Conservation (phyloP, 768 basidiomycete species). For the Termitomyces sp. region DNA sequence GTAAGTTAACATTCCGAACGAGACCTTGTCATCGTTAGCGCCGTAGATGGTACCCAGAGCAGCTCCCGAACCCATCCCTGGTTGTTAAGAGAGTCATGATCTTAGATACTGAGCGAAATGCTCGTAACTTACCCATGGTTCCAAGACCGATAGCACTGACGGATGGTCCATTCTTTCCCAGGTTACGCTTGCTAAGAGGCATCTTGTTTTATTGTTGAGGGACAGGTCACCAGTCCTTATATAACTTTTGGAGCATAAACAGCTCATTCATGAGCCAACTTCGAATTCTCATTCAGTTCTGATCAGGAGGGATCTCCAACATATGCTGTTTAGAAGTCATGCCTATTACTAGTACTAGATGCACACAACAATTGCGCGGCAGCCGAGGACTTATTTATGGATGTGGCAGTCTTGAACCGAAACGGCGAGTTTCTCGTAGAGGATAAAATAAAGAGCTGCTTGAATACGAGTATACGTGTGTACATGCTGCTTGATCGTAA, state of each 20-base stretch:
- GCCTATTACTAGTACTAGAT: no score
- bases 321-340: no score
- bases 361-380: no score
- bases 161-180: slow-evolving; percentile 23
- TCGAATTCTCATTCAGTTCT: no score
- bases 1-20: slow-evolving; percentile 15
- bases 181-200: slow-evolving; percentile 16
- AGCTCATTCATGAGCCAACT: neutral
- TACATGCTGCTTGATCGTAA: neutral
- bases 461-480: no score
- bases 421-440: neutral
- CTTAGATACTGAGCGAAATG: neutral
- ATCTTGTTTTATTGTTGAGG: neutral
- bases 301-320: no score
- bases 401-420: no score
- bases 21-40: slow-evolving; percentile 12
- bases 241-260: neutral
- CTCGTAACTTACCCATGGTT: slow-evolving; percentile 18
- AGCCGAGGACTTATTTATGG: no score
- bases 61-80: neutral
- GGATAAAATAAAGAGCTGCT: neutral
- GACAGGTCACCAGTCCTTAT: neutral
- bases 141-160: slow-evolving; percentile 25
- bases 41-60: slow-evolving; percentile 28
- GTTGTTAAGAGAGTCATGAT: neutral